Conservation (phyloP, 345 rosid species). For the Salix dunnii region DNA sequence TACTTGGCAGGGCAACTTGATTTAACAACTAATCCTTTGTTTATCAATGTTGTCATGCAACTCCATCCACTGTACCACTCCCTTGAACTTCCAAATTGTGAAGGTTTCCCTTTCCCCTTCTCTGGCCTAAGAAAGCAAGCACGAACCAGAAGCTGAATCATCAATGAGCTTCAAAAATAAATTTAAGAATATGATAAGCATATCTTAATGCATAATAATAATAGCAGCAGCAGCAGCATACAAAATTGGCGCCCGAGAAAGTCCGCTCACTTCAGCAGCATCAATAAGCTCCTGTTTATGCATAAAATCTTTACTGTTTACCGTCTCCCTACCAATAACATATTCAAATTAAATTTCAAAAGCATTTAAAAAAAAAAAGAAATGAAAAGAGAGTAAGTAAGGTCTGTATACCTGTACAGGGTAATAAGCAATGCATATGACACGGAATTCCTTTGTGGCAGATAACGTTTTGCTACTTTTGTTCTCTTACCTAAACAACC, state of each 20-base stretch:
- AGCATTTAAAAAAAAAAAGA: neutral
- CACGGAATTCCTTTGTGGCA: constrained; percentile 80
- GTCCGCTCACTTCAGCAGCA: constrained; percentile 93
- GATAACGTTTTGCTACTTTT: constrained; percentile 50
- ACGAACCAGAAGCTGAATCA: constrained; percentile 1
- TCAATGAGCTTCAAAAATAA: constrained; percentile 5
- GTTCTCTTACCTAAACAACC: constrained; percentile 43
- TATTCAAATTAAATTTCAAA: constrained; percentile 9
- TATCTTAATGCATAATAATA: constrained; percentile 10
- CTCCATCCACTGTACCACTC: constrained; percentile 96
- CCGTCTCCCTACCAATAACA: constrained; percentile 45
- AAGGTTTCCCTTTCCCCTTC: constrained; percentile 68
- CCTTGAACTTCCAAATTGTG: constrained; percentile 62
- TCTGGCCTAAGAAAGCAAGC: constrained; percentile 59
- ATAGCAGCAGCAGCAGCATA: constrained; percentile 42
- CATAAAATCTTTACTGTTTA: constrained; percentile 70
- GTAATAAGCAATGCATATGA: constrained; percentile 79
- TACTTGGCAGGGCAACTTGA: constrained; percentile 96
- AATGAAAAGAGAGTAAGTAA: neutral
- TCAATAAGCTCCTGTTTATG: constrained; percentile 82
- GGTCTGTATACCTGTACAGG: constrained; percentile 53
- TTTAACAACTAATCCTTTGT: constrained; percentile 80
- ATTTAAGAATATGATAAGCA: neutral
- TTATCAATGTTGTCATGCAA: constrained; percentile 78
- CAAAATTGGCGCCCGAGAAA: constrained; percentile 69